Evolutionary conservation across 202 grass and related monocot species (phyloP).

Genomic region (Elaeis oleifera): DNA sequence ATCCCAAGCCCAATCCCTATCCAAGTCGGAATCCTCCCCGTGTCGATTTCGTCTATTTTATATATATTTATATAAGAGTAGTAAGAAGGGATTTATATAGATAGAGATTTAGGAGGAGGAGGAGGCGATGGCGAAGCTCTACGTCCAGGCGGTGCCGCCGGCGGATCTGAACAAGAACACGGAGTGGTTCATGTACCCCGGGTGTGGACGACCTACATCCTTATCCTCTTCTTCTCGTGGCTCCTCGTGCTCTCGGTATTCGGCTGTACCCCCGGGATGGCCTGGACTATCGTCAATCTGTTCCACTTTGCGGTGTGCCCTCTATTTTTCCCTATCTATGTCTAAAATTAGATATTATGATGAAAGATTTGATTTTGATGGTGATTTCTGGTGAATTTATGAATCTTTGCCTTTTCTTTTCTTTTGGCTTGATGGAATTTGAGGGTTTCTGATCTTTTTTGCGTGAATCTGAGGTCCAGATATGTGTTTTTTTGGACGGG

Average conservation of each 20-base stretch:
- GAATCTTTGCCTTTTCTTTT: no score
- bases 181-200: conserved; percentile 75
- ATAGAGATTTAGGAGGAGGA: background rate
- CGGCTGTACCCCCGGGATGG: conserved; percentile 36
- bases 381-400: conserved; percentile 4
- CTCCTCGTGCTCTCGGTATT: conserved; percentile 52
- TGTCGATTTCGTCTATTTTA: no score
- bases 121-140: conserved; percentile 47
- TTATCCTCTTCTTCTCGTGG: conserved; percentile 62
- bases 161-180: conserved; percentile 82
- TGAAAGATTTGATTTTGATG: conserved; percentile 1
- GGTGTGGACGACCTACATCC: conserved; percentile 77
- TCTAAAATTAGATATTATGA: conserved; percentile 12
- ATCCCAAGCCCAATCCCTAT: no score
- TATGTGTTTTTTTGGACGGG: conserved; percentile 1
- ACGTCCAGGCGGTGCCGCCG: conserved; percentile 45
- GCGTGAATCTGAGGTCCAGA: background rate
- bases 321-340: background rate
- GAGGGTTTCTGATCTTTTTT: background rate
- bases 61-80: no score
- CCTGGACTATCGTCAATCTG: conserved; percentile 53
- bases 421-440: background rate
- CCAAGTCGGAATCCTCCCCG: no score
- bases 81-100: no score
- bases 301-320: conserved; percentile 39